Base-by-base conservation (phyloP, 2,329 filamentous ascomycete genomes). In the Apiospora aurea region DNA sequence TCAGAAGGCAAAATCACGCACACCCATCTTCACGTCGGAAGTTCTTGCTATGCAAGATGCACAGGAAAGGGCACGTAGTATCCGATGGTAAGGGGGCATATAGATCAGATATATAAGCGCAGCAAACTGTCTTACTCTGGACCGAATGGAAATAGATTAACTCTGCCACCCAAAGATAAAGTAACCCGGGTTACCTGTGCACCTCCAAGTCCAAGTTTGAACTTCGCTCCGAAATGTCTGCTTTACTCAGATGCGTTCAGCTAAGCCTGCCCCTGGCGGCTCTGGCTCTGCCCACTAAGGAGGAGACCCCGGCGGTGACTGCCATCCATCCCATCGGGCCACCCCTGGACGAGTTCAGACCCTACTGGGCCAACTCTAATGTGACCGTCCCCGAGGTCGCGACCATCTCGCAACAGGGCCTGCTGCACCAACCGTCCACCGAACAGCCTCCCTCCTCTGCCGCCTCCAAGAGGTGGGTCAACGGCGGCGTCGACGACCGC, bases 401-500 rank as follows among this genome's bases (percentile, higher is more conserved):
- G 29, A 38, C 18, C 53, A 38, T 61, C 16, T 4, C 53, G 7
- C 26, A 21, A 38, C 2, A 10, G 11, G 53, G 41, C 18, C 10
- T 61, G 29, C 7, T 38, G 16, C 29, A n/a, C 18, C 16, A 61
- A 38, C 29, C 7, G 7, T 61, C 53, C 8, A 13, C 29, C 29
- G 53, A 61, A 7, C 53, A n/a, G 29, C 29, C 29, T 4, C 53
- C 53, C 16, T 61, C 43, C 14, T 29, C 43, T 24, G 41, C 66
- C 41, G 4, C 21, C 10, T 13, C 43, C 4, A 71, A 29, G 14
- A 75, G 75, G 69, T 76, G 77, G 67, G 75, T 73, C 71, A 74
- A 78, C 71, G 69, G 73, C 61, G 77, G 77, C 7, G 24, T 24
- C 4, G 77, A 78, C 66, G 70, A 78, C 71, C 77, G 77, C 16